Conservation (phyloP, 139 green algal species). For the Chlorella sp. region DNA sequence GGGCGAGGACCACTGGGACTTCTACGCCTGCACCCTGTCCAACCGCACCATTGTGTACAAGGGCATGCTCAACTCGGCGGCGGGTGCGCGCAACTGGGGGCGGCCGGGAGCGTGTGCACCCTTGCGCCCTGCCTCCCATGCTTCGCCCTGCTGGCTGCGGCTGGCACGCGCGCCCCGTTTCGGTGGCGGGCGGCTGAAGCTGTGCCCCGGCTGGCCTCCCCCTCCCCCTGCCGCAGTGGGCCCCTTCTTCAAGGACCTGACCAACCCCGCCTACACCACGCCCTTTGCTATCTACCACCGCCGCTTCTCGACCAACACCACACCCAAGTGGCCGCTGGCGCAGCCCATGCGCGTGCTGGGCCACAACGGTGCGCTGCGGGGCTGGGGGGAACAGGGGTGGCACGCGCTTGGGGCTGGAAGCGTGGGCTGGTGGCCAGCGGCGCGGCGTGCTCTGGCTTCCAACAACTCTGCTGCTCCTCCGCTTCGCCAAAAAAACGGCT, state of each 20-base stretch:
- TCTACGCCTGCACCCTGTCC: slow-evolving; percentile 35
- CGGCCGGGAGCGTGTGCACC: neutral
- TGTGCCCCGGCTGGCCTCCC: too few relatives aligned
- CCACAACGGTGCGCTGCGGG: slow-evolving; percentile 92
- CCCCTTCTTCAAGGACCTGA: slow-evolving; percentile 93
- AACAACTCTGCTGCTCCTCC: too few relatives aligned
- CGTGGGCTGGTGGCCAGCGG: too few relatives aligned
- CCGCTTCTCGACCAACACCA: slow-evolving; percentile 99
- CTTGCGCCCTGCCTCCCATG: too few relatives aligned
- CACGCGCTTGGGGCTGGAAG: too few relatives aligned
- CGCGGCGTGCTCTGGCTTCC: too few relatives aligned
- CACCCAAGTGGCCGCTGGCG: slow-evolving; percentile 97
- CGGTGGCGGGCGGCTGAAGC: too few relatives aligned
- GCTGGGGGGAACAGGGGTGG: too few relatives aligned
- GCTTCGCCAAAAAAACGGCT: too few relatives aligned
- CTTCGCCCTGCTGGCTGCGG: too few relatives aligned
- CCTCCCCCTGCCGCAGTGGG: slow-evolving; percentile 63
- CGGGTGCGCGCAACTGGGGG: slow-evolving; percentile 17
- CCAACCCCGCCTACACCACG: slow-evolving; percentile 81
- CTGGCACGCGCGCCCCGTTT: too few relatives aligned
- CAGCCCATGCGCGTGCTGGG: slow-evolving; percentile 98
- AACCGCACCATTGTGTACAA: slow-evolving; percentile 97
- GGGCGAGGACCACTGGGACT: slow-evolving; percentile 41
- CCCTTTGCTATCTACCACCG: slow-evolving; percentile 98
- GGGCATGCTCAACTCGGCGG: slow-evolving; percentile 58